phyloP scores from a whole-genome alignment of 805 yeast species.

The Lachancea cidri region DNA sequence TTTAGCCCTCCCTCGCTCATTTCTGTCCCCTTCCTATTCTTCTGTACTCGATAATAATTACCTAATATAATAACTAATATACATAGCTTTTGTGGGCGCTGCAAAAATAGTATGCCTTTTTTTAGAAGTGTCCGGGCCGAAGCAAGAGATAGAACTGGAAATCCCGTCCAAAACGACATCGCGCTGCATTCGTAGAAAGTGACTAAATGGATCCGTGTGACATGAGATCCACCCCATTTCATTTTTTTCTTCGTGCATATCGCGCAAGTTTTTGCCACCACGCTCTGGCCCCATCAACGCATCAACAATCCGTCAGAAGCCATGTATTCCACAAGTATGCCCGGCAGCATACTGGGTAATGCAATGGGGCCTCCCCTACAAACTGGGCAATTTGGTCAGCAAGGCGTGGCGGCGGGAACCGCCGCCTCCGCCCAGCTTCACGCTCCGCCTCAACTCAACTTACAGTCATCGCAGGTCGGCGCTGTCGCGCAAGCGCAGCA shows the following conservation, averaged over 20 bases:
- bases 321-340: background rate
- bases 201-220: background rate
- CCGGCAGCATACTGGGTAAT: background rate
- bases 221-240: no score
- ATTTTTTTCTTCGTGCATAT: no score
- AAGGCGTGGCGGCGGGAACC: background rate
- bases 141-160: no score
- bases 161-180: no score
- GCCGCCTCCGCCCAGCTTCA: background rate
- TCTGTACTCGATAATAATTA: background rate
- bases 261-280: background rate
- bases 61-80: background rate
- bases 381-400: background rate
- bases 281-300: no score
- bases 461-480: background rate
- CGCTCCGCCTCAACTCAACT: conserved; percentile 1
- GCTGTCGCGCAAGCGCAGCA: conserved; percentile 1
- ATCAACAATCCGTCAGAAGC: no score
- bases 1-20: background rate
- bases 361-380: background rate
- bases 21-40: background rate
- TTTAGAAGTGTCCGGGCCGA: no score
- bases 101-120: background rate
- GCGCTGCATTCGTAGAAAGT: background rate
- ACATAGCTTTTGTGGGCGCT: background rate